Base-by-base conservation (phyloP, 2,329 filamentous ascomycete species). In the Ophiocordyceps camponoti-rufipedis region DNA sequence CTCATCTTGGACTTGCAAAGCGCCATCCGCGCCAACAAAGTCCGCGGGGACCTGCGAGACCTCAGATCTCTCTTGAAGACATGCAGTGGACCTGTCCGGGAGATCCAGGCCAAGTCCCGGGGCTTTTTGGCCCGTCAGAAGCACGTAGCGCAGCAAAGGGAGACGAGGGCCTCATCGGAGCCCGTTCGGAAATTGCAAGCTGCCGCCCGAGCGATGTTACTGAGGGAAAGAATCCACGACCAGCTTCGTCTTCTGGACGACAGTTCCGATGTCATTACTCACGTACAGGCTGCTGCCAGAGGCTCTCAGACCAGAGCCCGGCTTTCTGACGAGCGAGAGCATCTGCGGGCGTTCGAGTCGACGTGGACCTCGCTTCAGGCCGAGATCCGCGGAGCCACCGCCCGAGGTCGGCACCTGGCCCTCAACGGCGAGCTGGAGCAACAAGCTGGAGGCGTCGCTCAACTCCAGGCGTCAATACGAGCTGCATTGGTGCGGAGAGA, bases 1-100 rank as follows among this genome's bases (percentile, higher is more conserved):
- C 75, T 85, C 49, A 72, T 96, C 42, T 63, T 91, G 48, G 77
- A 79, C 54, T 67, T 98, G 12, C 91, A 98, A 62, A 94, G 80
- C 58, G 69, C 94, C 42, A 74, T 86, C 57, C 72, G 84, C 55
- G 84, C 80, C 19, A 73, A 72, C 48, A 83, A 79, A 56, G 71
- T 69, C 50, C 74, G 78, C 49, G 62, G 71, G 51, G 66, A 78
- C 64, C 67, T 80, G 62, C 67, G 65, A 55, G 65, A 72, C 51
- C 63, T 69, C 52, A 69, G 60, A 58, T 70, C 69, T 56, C 72
- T 81, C 54, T 72, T 87, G 55, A 68, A 71, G 51, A 67, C 70
- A 48, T 80, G 73, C 45, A 73, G 71, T 51, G 75, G 75, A 45
- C 75, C 80, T 44, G 72, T 87, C 46, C 69, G 73, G 41, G 70